A percentile compares a stretch with the other conserved stretches of the same genome.
Evolutionary conservation across 371 early-diverging fungal species (phyloP).

Genomic region (Synchytrium microbalum): DNA sequence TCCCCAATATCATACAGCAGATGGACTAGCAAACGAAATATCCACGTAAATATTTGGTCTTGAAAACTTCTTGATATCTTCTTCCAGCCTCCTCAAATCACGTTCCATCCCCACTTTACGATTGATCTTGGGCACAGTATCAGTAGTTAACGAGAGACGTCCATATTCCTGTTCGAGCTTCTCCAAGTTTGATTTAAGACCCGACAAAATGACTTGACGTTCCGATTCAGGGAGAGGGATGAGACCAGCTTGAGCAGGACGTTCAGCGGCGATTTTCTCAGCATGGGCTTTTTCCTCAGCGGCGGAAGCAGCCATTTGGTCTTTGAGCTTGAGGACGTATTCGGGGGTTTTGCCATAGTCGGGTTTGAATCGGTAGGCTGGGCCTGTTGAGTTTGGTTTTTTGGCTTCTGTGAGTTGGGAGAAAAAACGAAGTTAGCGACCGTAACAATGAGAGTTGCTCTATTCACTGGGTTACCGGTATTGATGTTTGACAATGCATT

Average conservation of each 20-base stretch:
- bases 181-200: conserved; percentile 39
- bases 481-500: conserved; percentile 44
- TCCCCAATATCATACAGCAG: too few species aligned
- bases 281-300: background rate
- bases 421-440: background rate
- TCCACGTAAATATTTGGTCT: conserved; percentile 39
- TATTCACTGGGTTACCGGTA: conserved; percentile 24
- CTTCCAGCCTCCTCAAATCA: conserved; percentile 40
- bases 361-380: conserved; percentile 28
- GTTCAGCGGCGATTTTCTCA: conserved; percentile 4
- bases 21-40: too few species aligned
- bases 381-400: conserved; percentile 15
- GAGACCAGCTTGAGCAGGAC: conserved; percentile 14
- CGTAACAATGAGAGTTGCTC: background rate
- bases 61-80: conserved; percentile 41
- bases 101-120: conserved; percentile 50
- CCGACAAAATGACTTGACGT: conserved; percentile 33
- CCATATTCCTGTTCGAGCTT: conserved; percentile 43
- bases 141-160: conserved; percentile 41
- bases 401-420: conserved; percentile 21
- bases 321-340: conserved; percentile 24
- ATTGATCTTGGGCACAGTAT: conserved; percentile 47
- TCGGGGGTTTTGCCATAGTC: conserved; percentile 39
- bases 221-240: conserved; percentile 41
- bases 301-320: conserved; percentile 6